Evolutionary conservation across 768 basidiomycete species (phyloP).

Genomic region (Lactarius pseudohatsudake): DNA sequence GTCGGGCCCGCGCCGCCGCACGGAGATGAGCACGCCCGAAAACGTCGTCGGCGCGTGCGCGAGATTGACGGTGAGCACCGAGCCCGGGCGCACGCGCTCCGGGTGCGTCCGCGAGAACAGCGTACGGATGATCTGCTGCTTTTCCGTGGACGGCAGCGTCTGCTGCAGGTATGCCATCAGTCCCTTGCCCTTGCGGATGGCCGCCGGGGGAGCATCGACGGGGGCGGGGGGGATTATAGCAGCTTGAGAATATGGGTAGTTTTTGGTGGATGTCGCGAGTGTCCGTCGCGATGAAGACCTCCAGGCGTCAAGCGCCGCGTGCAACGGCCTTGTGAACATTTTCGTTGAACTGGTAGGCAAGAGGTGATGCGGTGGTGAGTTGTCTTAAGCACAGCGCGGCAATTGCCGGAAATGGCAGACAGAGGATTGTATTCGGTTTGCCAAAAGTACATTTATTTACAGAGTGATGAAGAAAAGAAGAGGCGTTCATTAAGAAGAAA

Average conservation of each 20-base stretch:
- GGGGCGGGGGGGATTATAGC: slow-evolving; percentile 55
- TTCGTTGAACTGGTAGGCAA: neutral
- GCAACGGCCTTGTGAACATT: slow-evolving; percentile 23
- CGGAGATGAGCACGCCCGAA: slow-evolving; percentile 83
- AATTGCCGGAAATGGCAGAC: slow-evolving; percentile 13
- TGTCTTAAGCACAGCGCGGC: neutral
- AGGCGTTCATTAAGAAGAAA: slow-evolving; percentile 15
- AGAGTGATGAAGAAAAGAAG: slow-evolving; percentile 1
- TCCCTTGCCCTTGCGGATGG: slow-evolving; percentile 67
- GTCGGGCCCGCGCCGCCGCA: slow-evolving; percentile 80
- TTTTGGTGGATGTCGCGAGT: slow-evolving; percentile 9
- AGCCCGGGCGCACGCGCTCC: slow-evolving; percentile 72
- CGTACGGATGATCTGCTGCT: slow-evolving; percentile 62
- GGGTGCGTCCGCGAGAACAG: slow-evolving; percentile 73
- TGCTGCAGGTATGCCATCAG: slow-evolving; percentile 73
- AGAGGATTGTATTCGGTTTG: neutral
- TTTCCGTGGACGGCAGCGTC: slow-evolving; percentile 63
- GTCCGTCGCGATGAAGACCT: slow-evolving; percentile 4
- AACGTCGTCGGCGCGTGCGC: slow-evolving; percentile 79
- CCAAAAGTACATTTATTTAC: slow-evolving; percentile 13
- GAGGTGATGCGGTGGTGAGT: neutral
- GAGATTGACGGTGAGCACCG: slow-evolving; percentile 78
- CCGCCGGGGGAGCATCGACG: slow-evolving; percentile 42
- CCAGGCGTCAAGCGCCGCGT: slow-evolving; percentile 5
- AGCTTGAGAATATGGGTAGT: slow-evolving; percentile 73